Base-by-base conservation (phyloP, 371 early-diverging fungal genomes). In the Mucor mucedo region DNA sequence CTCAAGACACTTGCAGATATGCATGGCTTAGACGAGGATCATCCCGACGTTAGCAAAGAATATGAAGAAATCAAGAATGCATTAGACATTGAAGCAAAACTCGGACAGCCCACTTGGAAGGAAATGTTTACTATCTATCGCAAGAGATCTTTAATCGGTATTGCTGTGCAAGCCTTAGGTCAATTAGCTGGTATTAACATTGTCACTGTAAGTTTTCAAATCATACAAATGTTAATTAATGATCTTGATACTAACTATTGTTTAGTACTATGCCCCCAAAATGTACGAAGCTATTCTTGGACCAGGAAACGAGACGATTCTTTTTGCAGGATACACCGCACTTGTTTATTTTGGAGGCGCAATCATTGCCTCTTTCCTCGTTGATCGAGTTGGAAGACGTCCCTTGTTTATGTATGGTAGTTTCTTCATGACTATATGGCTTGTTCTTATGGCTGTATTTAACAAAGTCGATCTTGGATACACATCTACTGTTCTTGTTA, bases 101-200 rank as follows among this genome's bases (percentile, higher is more conserved):
- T 88, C 35, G 90, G 89, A 8, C 75, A 79, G 10, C 87, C 88
- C 49, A 79, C 81, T 30, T 94, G 93, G 83, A 10, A 49, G 4
- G 94, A 95, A 57, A 84, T 96, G 66, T 73, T 91, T 63, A 72
- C 75, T 4, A 68, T 47, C 2, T 70, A 82, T 52, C 79, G 83
- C 7, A 66, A 66, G 27, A 86, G 93, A 52, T 70, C 88, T 10
- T 68, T 85, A 11, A 80, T 94, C 47, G 92, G 85, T 11, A 73
- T 90, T 45, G 70, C 82, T 30, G 86, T 92, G 45, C 93, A 92
- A 73, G 78, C 78, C 7, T 33, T 74, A 1, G 72, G 68, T 29
- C 91, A 90, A 69, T 77, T 89, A 4, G 85, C 85, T 3, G 91
- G 90, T 40, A 89, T 92, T 70, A 92, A 90, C 62, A 83, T 85